A percentile compares a stretch with the other conserved stretches of the same genome.
phyloP scores from a whole-genome alignment of 176 grass and related monocot species.

The Puya raimondii region DNA sequence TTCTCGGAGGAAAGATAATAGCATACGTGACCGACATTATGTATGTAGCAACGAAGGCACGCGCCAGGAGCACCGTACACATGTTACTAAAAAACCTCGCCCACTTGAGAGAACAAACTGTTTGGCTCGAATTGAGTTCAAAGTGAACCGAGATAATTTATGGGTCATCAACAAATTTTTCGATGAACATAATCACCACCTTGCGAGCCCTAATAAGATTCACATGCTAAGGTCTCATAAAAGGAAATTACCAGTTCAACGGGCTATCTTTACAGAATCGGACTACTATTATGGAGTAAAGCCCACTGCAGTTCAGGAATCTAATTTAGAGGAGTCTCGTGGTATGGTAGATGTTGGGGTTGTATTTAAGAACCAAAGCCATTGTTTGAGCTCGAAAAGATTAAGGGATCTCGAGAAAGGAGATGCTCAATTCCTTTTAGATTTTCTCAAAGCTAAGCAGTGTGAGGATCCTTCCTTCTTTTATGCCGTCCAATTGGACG shows the following conservation, averaged over 20 bases:
- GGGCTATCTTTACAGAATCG: conserved; percentile 23
- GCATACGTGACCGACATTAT: conserved; percentile 32
- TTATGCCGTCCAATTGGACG: conserved; percentile 41
- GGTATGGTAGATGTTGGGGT: conserved; percentile 1
- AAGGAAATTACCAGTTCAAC: conserved; percentile 26
- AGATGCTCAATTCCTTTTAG: conserved; percentile 28
- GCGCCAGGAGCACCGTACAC: conserved; percentile 25
- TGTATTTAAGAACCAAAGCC: conserved; percentile 10
- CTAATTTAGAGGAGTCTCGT: background rate
- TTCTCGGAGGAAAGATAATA: conserved; percentile 39
- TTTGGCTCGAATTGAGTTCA: conserved; percentile 36
- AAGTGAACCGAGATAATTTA: conserved; percentile 25
- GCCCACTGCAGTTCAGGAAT: conserved; percentile 9
- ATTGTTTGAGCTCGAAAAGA: conserved; percentile 22
- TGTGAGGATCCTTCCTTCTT: conserved; percentile 38
- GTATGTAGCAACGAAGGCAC: conserved; percentile 41
- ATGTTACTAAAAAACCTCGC: conserved; percentile 33
- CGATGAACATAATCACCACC: conserved; percentile 34
- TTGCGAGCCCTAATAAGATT: conserved; percentile 28
- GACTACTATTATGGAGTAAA: conserved; percentile 29
- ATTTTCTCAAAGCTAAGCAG: conserved; percentile 41
- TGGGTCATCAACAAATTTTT: conserved; percentile 34
- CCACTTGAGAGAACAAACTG: conserved; percentile 38
- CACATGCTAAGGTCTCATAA: conserved; percentile 37
- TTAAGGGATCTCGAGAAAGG: conserved; percentile 36